These are phyloP conservation scores for Sporothrix variecibatus DNA, from an alignment of 2,329 filamentous ascomycete species.

Conservation along the genomic window DNA sequence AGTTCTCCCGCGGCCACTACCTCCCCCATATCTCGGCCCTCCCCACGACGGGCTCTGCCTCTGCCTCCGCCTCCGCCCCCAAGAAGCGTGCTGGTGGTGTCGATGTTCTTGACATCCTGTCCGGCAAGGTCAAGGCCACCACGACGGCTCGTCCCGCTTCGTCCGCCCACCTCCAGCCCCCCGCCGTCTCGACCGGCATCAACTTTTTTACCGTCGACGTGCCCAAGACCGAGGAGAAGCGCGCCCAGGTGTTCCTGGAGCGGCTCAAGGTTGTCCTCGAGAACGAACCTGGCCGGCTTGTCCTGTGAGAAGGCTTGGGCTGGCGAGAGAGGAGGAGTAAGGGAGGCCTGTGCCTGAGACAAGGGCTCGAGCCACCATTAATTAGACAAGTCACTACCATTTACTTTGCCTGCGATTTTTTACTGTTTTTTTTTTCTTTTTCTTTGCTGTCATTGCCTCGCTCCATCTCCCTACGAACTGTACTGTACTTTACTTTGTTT, in stretches of 20 bases:
- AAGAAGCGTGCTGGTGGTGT: constrained; percentile 53
- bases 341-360: constrained; percentile 33
- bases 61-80: constrained; percentile 27
- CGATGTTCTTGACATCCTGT: constrained; percentile 79
- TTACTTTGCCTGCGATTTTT: constrained; percentile 30
- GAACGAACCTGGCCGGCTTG: constrained; percentile 73
- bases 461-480: constrained; percentile 3
- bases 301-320: constrained; percentile 49
- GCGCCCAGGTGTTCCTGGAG: constrained; percentile 80
- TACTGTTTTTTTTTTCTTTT: neutral
- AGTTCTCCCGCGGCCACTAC: constrained; percentile 64
- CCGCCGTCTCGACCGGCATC: constrained; percentile 56
- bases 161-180: constrained; percentile 37
- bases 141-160: constrained; percentile 22
- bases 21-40: constrained; percentile 69
- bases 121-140: constrained; percentile 27
- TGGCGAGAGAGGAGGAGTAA: neutral
- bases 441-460: neutral
- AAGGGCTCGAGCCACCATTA: neutral
- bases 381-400: constrained; percentile 16
- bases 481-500: constrained; percentile 12
- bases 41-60: constrained; percentile 45
- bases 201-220: constrained; percentile 85
- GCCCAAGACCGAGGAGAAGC: constrained; percentile 75
- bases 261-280: constrained; percentile 83